These are phyloP conservation scores for Prillingera fragicola DNA, from an alignment of 1,284 basidiomycete genomes.

Conservation along the genomic window DNA sequence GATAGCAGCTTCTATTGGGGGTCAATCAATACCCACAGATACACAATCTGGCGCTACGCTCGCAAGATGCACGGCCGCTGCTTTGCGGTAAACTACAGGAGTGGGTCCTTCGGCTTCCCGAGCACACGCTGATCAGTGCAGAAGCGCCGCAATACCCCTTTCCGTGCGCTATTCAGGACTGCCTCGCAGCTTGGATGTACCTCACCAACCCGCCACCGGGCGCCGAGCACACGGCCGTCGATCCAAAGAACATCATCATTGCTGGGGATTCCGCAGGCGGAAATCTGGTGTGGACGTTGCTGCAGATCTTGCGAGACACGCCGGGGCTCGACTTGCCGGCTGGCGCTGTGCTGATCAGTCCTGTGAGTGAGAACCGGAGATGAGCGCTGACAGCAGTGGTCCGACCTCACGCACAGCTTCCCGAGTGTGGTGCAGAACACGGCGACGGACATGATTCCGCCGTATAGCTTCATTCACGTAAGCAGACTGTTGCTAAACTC, in stretches of 20 bases:
- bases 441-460: constrained; percentile 67
- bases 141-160: constrained; percentile 90
- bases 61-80: constrained; percentile 84
- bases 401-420: constrained; percentile 91
- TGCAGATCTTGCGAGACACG: constrained; percentile 87
- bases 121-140: constrained; percentile 9
- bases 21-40: constrained; percentile 56
- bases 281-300: constrained; percentile 72
- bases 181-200: constrained; percentile 74
- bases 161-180: constrained; percentile 87
- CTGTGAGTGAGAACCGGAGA: constrained; percentile 42
- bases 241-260: constrained; percentile 71
- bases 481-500: constrained; percentile 8
- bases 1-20: constrained; percentile 51
- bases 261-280: constrained; percentile 94
- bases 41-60: constrained; percentile 77
- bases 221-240: constrained; percentile 68
- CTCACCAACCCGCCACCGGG: constrained; percentile 64
- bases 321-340: constrained; percentile 71
- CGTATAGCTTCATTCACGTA: constrained; percentile 48
- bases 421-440: constrained; percentile 78
- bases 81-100: constrained; percentile 81
- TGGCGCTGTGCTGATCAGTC: constrained; percentile 76
- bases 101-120: constrained; percentile 18
- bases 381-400: constrained; percentile 31